Conservation (phyloP, 495 filamentous ascomycete species). For the Tuber borchii region DNA sequence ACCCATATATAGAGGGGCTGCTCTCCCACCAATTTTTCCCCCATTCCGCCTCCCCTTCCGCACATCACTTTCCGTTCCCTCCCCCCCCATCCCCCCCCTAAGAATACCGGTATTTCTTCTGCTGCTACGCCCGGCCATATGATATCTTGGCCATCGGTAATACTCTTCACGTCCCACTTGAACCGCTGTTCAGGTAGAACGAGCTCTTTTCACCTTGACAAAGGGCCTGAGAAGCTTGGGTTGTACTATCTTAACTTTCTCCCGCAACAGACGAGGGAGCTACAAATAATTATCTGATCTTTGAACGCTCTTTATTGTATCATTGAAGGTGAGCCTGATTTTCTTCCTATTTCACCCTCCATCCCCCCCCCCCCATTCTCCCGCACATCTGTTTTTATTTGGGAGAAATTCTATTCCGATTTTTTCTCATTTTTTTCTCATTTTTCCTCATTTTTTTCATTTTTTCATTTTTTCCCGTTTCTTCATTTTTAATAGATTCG, state of each 20-base stretch:
- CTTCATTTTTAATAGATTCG: neutral
- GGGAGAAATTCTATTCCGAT: neutral
- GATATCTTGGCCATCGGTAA: conserved; percentile 5
- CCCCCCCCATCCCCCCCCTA: neutral
- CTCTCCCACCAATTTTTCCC: neutral
- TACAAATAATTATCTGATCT: neutral
- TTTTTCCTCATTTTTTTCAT: no score
- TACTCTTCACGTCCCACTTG: conserved; percentile 2
- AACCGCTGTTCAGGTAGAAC: conserved; percentile 1
- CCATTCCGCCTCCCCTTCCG: neutral
- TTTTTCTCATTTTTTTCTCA: neutral
- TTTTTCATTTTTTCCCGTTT: no score
- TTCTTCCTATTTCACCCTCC: neutral
- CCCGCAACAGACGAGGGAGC: neutral
- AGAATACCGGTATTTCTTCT: neutral
- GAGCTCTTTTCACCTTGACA: neutral
- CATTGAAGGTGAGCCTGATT: conserved; percentile 2
- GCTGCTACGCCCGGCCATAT: neutral
- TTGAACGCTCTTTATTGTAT: neutral
- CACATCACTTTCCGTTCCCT: neutral
- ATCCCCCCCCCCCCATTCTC: neutral
- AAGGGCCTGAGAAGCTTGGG: neutral
- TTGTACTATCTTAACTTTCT: neutral
- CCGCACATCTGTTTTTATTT: neutral
- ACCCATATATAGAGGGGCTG: conserved; percentile 2